Evolutionary conservation across 2,329 filamentous ascomycete species (phyloP).

Genomic region (Tolypocladium nubicola): DNA sequence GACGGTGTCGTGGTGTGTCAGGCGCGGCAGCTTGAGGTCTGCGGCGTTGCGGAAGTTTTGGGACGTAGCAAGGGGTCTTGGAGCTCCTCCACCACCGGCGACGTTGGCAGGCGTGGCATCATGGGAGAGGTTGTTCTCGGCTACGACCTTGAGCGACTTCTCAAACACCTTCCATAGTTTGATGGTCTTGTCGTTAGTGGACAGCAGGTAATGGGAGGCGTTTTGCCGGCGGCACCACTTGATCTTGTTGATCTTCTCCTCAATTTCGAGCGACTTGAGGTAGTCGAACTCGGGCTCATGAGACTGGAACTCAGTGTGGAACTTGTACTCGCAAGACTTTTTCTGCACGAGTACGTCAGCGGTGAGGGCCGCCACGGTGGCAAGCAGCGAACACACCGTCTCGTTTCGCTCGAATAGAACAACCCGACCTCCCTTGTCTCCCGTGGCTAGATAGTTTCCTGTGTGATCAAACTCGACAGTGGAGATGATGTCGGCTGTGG

Average conservation of each 20-base stretch:
- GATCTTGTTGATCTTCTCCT: conserved; percentile 99
- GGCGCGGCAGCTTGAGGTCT: conserved; percentile 84
- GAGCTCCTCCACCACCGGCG: conserved; percentile 66
- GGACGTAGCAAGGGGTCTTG: conserved; percentile 56
- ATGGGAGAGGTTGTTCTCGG: conserved; percentile 95
- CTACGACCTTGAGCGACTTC: conserved; percentile 97
- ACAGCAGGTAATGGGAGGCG: conserved; percentile 93
- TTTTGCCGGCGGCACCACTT: conserved; percentile 99
- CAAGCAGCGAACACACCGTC: conserved; percentile 51
- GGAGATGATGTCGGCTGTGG: conserved; percentile 76
- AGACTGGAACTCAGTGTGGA: conserved; percentile 98
- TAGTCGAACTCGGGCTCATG: conserved; percentile 99
- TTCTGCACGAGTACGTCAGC: conserved; percentile 47
- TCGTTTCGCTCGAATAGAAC: conserved; percentile 90
- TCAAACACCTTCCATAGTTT: conserved; percentile 99
- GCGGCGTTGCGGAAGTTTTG: conserved; percentile 68
- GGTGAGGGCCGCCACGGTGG: neutral
- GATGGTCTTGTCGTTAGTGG: conserved; percentile 99
- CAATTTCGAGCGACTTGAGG: conserved; percentile 96
- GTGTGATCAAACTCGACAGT: conserved; percentile 88
- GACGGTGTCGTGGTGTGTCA: conserved; percentile 97
- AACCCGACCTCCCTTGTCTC: conserved; percentile 78
- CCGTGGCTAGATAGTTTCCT: conserved; percentile 81
- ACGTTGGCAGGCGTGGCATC: conserved; percentile 73
- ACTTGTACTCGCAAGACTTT: conserved; percentile 99